phyloP scores from a whole-genome alignment of 371 early-diverging fungal genomes.

The Mucor piriformis region DNA sequence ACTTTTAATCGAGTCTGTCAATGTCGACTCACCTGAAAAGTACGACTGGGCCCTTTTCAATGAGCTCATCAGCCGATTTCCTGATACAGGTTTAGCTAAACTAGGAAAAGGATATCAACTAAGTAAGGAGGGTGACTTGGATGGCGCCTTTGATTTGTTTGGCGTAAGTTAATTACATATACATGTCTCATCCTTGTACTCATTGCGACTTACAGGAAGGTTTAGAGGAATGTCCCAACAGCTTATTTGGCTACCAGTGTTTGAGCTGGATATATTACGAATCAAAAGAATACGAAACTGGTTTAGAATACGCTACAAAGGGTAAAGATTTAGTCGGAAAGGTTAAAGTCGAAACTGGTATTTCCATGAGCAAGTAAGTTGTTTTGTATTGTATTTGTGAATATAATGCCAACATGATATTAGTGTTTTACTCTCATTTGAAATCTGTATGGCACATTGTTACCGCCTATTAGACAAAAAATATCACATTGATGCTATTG shows the following conservation, averaged over 20 bases:
- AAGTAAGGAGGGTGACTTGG: conserved; percentile 43
- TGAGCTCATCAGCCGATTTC: conserved; percentile 46
- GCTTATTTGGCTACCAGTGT: conserved; percentile 57
- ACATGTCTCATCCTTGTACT: conserved; percentile 14
- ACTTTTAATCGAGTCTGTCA: conserved; percentile 50
- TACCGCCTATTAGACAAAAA: conserved; percentile 59
- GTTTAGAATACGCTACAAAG: conserved; percentile 62
- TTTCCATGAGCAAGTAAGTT: conserved; percentile 41
- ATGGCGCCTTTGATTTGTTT: conserved; percentile 52
- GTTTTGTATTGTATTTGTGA: neutral
- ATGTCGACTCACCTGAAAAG: conserved; percentile 45
- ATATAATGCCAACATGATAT: too few species aligned
- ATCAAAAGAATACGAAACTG: conserved; percentile 58
- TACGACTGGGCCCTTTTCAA: conserved; percentile 53
- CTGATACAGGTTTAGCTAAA: conserved; percentile 55
- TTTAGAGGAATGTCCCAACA: conserved; percentile 45
- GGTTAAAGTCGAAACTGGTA: conserved; percentile 36
- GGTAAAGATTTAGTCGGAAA: conserved; percentile 51
- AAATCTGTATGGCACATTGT: conserved; percentile 67
- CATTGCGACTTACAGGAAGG: conserved; percentile 34
- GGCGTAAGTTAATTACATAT: conserved; percentile 22
- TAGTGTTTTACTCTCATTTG: conserved; percentile 60
- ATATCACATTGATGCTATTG: conserved; percentile 53
- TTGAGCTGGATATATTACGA: conserved; percentile 60
- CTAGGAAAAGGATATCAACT: conserved; percentile 51